These are phyloP conservation scores for Candida tetrigidarum DNA, from an alignment of 1,139 yeast genomes.

Conservation along the genomic window DNA sequence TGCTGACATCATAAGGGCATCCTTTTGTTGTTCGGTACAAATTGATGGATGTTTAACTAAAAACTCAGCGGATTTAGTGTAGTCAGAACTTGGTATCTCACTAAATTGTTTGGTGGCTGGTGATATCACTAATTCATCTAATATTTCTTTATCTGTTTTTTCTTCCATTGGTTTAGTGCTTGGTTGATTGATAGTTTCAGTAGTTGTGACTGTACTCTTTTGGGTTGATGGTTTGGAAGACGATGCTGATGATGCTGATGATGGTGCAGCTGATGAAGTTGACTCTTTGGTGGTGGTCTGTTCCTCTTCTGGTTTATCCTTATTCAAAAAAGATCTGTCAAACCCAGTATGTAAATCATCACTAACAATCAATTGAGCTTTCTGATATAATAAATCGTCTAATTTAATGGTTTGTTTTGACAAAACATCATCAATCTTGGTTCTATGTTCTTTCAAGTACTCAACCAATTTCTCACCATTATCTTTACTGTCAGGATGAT, in stretches of 20 bases:
- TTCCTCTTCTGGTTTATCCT: slow-evolving; percentile 37
- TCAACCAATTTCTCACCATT: slow-evolving; percentile 45
- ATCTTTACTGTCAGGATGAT: slow-evolving; percentile 53
- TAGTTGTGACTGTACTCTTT: slow-evolving; percentile 24
- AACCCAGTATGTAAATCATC: slow-evolving; percentile 96
- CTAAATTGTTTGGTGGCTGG: slow-evolving; percentile 74
- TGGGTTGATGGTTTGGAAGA: slow-evolving; percentile 11
- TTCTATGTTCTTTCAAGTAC: slow-evolving; percentile 61
- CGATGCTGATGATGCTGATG: too few species aligned
- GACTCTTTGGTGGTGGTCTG: slow-evolving; percentile 22
- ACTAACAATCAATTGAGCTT: slow-evolving; percentile 75
- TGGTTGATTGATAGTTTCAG: slow-evolving; percentile 35
- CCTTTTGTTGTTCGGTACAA: slow-evolving; percentile 84
- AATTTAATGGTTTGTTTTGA: slow-evolving; percentile 63
- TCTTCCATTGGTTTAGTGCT: slow-evolving; percentile 13
- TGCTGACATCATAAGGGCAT: slow-evolving; percentile 90
- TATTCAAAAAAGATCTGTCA: slow-evolving; percentile 81
- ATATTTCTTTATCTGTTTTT: slow-evolving; percentile 28
- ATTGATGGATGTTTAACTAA: slow-evolving; percentile 67
- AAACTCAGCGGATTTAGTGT: slow-evolving; percentile 53
- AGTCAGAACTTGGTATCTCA: slow-evolving; percentile 52
- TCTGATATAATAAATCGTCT: slow-evolving; percentile 70
- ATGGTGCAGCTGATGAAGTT: slow-evolving; percentile 12
- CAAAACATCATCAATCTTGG: slow-evolving; percentile 68
- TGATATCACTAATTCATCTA: slow-evolving; percentile 39